Percentiles rank a stretch among this genome's conserved stretches.
phyloP scores from a whole-genome alignment of 768 basidiomycete species.

The Mycena pura region DNA sequence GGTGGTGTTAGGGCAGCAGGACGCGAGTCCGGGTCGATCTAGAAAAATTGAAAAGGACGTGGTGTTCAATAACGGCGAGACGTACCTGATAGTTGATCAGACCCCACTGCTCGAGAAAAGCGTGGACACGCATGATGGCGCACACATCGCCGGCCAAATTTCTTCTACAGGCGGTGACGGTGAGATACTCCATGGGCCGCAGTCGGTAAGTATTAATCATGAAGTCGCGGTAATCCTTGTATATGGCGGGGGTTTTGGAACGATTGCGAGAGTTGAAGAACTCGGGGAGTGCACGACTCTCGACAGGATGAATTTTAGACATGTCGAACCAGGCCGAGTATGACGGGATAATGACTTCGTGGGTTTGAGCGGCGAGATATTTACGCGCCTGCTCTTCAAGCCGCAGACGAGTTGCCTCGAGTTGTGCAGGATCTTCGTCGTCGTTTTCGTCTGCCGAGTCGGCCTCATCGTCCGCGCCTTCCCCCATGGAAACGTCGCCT shows the following conservation, averaged over 20 bases:
- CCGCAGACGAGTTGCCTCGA: slow-evolving; percentile 78
- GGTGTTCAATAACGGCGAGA: background rate
- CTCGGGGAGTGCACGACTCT: slow-evolving; percentile 91
- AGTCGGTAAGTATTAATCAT: slow-evolving; percentile 99
- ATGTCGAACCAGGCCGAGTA: slow-evolving; percentile 99
- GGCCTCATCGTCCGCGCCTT: slow-evolving; percentile 75
- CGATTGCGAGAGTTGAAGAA: slow-evolving; percentile 97
- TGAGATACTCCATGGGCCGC: slow-evolving; percentile 93
- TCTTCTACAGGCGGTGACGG: slow-evolving; percentile 94
- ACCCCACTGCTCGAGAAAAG: slow-evolving; percentile 99
- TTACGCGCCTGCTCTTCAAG: slow-evolving; percentile 89
- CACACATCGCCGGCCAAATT: slow-evolving; percentile 99
- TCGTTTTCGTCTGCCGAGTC: slow-evolving; percentile 85
- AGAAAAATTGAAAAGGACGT: slow-evolving; percentile 6
- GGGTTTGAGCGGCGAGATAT: slow-evolving; percentile 96
- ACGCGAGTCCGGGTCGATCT: slow-evolving; percentile 97
- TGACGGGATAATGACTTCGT: slow-evolving; percentile 95
- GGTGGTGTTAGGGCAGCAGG: slow-evolving; percentile 95
- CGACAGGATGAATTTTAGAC: slow-evolving; percentile 90
- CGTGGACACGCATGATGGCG: slow-evolving; percentile 98
- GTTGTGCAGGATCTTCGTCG: slow-evolving; percentile 84
- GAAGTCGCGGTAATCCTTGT: slow-evolving; percentile 99
- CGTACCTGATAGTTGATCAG: slow-evolving; percentile 97
- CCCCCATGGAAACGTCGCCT: slow-evolving; percentile 83
- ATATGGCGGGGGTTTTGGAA: slow-evolving; percentile 94